Evolutionary conservation across 2,329 filamentous ascomycete species (phyloP).

Genomic region (Fusarium tricinctum): DNA sequence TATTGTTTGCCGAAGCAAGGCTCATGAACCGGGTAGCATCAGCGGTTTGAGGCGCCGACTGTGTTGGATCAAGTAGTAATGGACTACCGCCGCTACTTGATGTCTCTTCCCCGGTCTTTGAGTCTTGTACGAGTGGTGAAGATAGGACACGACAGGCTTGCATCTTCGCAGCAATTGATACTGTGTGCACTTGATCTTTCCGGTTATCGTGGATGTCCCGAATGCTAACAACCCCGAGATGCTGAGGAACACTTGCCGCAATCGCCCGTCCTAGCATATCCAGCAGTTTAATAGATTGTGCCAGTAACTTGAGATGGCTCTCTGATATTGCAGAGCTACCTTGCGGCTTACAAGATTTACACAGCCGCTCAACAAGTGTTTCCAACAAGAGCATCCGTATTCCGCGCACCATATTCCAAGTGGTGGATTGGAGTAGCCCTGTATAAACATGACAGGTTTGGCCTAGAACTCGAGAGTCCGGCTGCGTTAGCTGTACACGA

Average conservation of each 20-base stretch:
- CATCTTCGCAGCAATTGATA: constrained; percentile 51
- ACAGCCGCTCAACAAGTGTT: constrained; percentile 61
- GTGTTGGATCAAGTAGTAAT: constrained; percentile 58
- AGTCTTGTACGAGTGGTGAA: constrained; percentile 33
- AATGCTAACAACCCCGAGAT: constrained; percentile 63
- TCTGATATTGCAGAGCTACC: constrained; percentile 48
- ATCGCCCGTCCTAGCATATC: constrained; percentile 59
- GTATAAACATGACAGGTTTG: constrained; percentile 62
- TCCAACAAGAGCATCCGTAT: constrained; percentile 64
- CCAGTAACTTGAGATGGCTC: constrained; percentile 54
- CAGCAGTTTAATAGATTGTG: constrained; percentile 57
- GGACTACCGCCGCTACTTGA: constrained; percentile 45
- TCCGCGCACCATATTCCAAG: constrained; percentile 64
- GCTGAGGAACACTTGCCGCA: constrained; percentile 63
- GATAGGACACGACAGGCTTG: constrained; percentile 52
- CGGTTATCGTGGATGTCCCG: constrained; percentile 51
- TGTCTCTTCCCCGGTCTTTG: constrained; percentile 30
- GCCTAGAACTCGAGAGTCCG: constrained; percentile 59
- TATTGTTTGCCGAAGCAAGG: constrained; percentile 63
- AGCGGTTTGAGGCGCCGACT: constrained; percentile 52
- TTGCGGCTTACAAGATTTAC: constrained; percentile 29
- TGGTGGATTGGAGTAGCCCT: constrained; percentile 60
- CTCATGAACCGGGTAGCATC: constrained; percentile 63
- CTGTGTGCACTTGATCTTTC: constrained; percentile 30
- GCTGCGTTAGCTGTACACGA: constrained; percentile 55